Percentiles rank a stretch among this genome's conserved stretches.
phyloP scores from a whole-genome alignment of 2,329 filamentous ascomycete species.

The Pseudocercospora musae region DNA sequence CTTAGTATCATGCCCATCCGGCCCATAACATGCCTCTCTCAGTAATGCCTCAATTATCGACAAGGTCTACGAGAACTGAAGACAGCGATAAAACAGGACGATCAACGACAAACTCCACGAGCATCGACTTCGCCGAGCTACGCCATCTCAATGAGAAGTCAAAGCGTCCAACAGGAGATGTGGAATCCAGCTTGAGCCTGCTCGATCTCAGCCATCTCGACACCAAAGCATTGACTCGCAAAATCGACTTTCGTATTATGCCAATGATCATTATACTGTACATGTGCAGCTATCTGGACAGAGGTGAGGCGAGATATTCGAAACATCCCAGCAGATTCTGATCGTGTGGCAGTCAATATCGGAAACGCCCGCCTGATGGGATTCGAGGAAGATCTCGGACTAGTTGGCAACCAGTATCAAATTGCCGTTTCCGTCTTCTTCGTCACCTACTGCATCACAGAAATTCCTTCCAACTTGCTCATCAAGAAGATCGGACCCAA shows the following conservation, averaged over 20 bases:
- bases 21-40: not conserved
- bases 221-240: slow-evolving; percentile 56
- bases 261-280: slow-evolving; percentile 71
- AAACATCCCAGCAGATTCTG: not conserved
- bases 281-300: slow-evolving; percentile 68
- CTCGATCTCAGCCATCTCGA: not conserved
- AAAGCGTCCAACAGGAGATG: not conserved
- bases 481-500: slow-evolving; percentile 14
- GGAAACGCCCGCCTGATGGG: slow-evolving; percentile 13
- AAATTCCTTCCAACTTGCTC: slow-evolving; percentile 15
- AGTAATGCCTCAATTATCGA: not conserved
- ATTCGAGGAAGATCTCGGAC: slow-evolving; percentile 11
- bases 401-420: slow-evolving; percentile 13
- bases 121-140: not conserved
- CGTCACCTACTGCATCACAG: slow-evolving; percentile 19
- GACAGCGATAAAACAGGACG: not conserved
- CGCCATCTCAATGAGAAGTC: not conserved
- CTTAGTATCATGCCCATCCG: not conserved
- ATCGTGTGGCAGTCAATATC: slow-evolving; percentile 8
- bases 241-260: slow-evolving; percentile 66
- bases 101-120: not conserved
- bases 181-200: not conserved
- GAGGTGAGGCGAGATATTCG: not conserved
- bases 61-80: not conserved
- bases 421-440: slow-evolving; percentile 20